These are phyloP conservation scores for Apiosordaria backusii DNA, from an alignment of 495 filamentous ascomycete species.

Conservation along the genomic window DNA sequence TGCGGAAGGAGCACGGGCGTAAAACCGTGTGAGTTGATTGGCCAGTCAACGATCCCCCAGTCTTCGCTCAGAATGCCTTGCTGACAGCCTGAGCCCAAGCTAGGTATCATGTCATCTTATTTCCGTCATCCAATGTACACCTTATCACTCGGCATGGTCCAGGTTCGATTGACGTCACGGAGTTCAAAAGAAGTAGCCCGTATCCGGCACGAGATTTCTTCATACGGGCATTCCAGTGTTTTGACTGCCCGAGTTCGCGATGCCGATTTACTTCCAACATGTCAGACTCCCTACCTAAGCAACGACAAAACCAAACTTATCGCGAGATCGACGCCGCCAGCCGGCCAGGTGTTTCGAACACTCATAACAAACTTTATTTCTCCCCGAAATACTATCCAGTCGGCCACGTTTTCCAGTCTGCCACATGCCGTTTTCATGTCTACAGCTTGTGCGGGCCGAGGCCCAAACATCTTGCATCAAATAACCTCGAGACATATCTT, in stretches of 20 bases:
- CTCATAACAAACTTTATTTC: neutral
- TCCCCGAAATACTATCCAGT: neutral
- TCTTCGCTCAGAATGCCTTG: neutral
- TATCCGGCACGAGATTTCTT: neutral
- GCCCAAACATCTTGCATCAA: neutral
- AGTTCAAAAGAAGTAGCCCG: neutral
- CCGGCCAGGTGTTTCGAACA: neutral
- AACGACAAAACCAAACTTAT: neutral
- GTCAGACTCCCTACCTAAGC: neutral
- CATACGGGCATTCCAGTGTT: neutral
- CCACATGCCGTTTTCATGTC: too few relatives aligned
- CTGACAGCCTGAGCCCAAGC: neutral
- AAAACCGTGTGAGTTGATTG: neutral
- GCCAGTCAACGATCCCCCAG: neutral
- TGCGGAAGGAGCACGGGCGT: neutral
- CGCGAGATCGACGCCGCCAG: neutral
- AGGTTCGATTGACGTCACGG: neutral
- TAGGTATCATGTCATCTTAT: neutral
- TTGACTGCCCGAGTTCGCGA: neutral
- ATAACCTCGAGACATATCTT: neutral
- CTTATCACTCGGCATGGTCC: neutral
- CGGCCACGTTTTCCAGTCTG: too few relatives aligned
- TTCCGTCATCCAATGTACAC: neutral
- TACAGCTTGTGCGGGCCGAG: neutral
- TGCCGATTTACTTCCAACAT: neutral